These are phyloP conservation scores for Loxodes magnus DNA, from an alignment of 73 alveolate species.

Conservation along the genomic window DNA sequence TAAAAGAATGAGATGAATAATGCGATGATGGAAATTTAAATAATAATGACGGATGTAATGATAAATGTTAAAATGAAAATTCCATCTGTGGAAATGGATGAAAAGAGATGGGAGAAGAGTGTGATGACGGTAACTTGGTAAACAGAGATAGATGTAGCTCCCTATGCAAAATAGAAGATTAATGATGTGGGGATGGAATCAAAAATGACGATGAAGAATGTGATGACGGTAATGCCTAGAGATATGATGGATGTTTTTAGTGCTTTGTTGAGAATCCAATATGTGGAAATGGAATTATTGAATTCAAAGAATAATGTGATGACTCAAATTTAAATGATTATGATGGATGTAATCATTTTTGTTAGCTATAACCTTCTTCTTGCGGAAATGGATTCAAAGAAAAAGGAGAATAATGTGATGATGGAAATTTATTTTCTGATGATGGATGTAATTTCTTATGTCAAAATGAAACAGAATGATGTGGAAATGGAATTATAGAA, in stretches of 20 bases:
- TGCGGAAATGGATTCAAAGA: slow-evolving; percentile 1
- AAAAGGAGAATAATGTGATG: background rate
- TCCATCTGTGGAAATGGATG: slow-evolving; percentile 32
- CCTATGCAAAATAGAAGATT: slow-evolving; percentile 18
- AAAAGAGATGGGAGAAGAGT: slow-evolving; percentile 27
- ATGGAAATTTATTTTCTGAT: too few species aligned
- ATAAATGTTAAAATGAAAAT: slow-evolving; percentile 11
- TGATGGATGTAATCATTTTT: background rate
- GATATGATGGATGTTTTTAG: background rate
- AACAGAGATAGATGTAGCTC: slow-evolving; percentile 27
- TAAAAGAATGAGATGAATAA: slow-evolving; percentile 17
- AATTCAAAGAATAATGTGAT: slow-evolving; percentile 23
- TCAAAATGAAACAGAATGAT: slow-evolving; percentile 9
- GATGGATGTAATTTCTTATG: background rate
- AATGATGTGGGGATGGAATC: slow-evolving; percentile 3
- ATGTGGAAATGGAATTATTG: slow-evolving; percentile 23
- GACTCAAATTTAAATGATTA: background rate
- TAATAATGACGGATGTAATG: slow-evolving; percentile 4
- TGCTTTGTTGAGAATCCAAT: background rate
- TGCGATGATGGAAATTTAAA: slow-evolving; percentile 8
- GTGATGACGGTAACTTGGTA: slow-evolving; percentile 37
- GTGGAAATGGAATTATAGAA: slow-evolving; percentile 23
- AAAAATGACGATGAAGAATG: slow-evolving; percentile 11
- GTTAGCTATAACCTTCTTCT: background rate
- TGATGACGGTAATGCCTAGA: slow-evolving; percentile 15